A percentile compares a stretch with the other conserved stretches of the same genome.
These are phyloP conservation scores for Corynascus novoguineensis DNA, from an alignment of 495 filamentous ascomycete species.

Conservation along the genomic window DNA sequence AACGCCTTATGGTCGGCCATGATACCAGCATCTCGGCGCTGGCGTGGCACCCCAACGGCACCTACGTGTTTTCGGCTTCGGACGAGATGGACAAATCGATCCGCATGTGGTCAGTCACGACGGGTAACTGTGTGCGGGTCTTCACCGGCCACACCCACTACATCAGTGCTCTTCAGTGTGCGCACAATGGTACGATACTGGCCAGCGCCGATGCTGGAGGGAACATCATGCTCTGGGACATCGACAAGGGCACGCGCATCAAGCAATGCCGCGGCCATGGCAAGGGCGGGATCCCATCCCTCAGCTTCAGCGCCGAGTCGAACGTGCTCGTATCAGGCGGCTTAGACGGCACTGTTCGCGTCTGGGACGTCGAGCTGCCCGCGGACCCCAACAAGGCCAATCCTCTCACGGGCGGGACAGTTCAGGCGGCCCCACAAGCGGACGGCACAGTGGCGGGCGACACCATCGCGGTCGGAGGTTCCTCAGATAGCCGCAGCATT, in stretches of 20 bases:
- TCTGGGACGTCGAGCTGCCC: constrained; percentile 81
- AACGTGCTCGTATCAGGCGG: constrained; percentile 83
- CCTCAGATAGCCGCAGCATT: constrained; percentile 30
- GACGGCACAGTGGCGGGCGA: constrained; percentile 48
- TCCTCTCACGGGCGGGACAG: constrained; percentile 35
- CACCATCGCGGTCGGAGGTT: constrained; percentile 46
- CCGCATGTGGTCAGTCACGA: constrained; percentile 92
- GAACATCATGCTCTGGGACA: constrained; percentile 88
- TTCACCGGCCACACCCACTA: constrained; percentile 87
- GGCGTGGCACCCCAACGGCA: constrained; percentile 86
- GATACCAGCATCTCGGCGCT: constrained; percentile 81
- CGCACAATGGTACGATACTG: constrained; percentile 78
- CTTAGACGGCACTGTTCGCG: constrained; percentile 83
- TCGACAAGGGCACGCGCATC: constrained; percentile 70
- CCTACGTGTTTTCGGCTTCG: constrained; percentile 86
- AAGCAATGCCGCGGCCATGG: constrained; percentile 94
- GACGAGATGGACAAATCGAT: constrained; percentile 77
- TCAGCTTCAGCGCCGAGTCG: constrained; percentile 86
- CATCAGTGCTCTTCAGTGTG: constrained; percentile 75
- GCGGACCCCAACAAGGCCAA: constrained; percentile 41
- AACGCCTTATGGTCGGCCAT: constrained; percentile 85
- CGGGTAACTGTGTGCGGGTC: constrained; percentile 77
- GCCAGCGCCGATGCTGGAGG: constrained; percentile 82
- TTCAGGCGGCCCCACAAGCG: constrained; percentile 49
- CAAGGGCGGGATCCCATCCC: constrained; percentile 86